phyloP scores from a whole-genome alignment of 352 stramenopile genomes.

The Phytophthora pinifolia region DNA sequence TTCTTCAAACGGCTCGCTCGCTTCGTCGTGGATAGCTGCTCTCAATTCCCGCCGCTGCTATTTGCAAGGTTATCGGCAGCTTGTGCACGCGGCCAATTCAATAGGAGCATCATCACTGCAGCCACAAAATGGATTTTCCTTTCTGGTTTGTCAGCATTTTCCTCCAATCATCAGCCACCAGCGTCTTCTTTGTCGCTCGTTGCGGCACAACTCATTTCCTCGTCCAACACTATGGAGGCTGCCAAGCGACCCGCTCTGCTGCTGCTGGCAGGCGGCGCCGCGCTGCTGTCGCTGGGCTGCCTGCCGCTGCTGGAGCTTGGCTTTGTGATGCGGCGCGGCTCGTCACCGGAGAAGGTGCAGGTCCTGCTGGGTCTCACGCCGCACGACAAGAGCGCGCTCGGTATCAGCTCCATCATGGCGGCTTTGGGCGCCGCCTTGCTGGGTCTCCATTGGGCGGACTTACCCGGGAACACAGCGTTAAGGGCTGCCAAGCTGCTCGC shows the following conservation, averaged over 20 bases:
- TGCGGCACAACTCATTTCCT: conserved; percentile 7
- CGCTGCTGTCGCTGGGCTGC: conserved; percentile 27
- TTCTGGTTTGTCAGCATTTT: too few species aligned
- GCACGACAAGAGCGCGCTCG: conserved; percentile 30
- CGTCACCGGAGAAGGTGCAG: conserved; percentile 14
- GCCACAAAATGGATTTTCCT: too few species aligned
- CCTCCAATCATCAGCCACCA: neutral
- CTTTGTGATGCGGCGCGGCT: conserved; percentile 6
- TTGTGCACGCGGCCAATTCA: too few species aligned
- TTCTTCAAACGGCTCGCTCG: too few species aligned
- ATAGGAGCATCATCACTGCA: too few species aligned
- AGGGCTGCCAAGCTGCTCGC: conserved; percentile 17
- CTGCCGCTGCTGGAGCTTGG: conserved; percentile 36
- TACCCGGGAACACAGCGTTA: conserved; percentile 5
- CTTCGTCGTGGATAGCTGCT: too few species aligned
- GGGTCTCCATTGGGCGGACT: conserved; percentile 27
- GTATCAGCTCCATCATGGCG: conserved; percentile 16
- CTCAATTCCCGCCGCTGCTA: too few species aligned
- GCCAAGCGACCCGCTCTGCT: conserved; percentile 13
- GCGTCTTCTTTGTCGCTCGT: neutral
- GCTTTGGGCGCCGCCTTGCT: conserved; percentile 25
- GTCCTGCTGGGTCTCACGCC: conserved; percentile 25
- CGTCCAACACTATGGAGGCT: conserved; percentile 10
- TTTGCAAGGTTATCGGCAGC: too few species aligned
- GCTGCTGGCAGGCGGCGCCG: conserved; percentile 21